Conservation (phyloP, 495 filamentous ascomycete genomes). For the Copromyces sp. region DNA sequence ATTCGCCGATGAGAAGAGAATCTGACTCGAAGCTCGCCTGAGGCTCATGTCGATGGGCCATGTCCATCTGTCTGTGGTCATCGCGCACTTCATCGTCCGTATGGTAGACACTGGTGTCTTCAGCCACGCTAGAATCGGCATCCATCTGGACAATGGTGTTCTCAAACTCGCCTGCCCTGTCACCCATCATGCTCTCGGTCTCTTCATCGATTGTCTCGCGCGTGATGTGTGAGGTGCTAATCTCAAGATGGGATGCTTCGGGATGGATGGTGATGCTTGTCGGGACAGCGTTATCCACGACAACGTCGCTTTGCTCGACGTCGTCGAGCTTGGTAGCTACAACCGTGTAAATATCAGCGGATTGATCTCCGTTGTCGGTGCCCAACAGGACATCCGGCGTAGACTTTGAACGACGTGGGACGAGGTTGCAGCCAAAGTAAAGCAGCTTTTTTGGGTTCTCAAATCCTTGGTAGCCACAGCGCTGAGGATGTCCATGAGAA, state of each 20-base stretch:
- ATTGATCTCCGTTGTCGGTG: not conserved
- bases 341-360: conserved; percentile 22
- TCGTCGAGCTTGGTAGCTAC: conserved; percentile 24
- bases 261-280: not conserved
- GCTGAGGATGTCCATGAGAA: conserved; percentile 10
- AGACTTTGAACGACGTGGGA: conserved; percentile 20
- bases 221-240: not conserved
- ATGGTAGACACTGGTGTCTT: not conserved
- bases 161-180: not conserved
- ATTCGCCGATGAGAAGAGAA: not conserved
- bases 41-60: not conserved
- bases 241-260: not conserved
- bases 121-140: not conserved
- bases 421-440: conserved; percentile 37
- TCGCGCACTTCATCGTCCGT: not conserved
- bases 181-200: not conserved
- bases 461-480: conserved; percentile 2
- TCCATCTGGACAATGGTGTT: not conserved
- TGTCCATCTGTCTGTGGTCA: not conserved
- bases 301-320: conserved; percentile 10
- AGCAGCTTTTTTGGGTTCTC: conserved; percentile 13
- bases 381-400: not conserved
- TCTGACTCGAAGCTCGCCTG: not conserved
- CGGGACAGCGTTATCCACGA: not conserved
- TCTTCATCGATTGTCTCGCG: not conserved